Evolutionary conservation across 495 filamentous ascomycete genomes (phyloP).

Genomic region (Tricharina praecox): DNA sequence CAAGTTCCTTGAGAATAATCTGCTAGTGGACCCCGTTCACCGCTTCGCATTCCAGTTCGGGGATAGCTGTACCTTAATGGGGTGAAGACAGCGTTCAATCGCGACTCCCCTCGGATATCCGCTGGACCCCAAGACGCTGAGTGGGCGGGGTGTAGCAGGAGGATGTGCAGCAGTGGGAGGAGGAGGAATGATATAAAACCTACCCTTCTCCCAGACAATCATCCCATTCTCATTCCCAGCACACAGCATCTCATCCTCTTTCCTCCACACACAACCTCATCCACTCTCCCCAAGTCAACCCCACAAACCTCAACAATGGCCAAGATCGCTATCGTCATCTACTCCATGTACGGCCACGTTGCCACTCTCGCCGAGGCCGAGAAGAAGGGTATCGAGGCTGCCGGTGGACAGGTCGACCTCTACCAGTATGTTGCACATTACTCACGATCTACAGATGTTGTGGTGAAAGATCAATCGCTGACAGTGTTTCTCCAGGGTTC

Average conservation of each 20-base stretch:
- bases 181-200: neutral
- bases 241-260: neutral
- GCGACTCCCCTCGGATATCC: no score
- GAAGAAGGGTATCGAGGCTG: conserved; percentile 74
- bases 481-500: conserved; percentile 36
- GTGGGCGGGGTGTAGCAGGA: neutral
- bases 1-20: no score
- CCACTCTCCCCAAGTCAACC: conserved; percentile 5
- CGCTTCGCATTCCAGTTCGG: neutral
- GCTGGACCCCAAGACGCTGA: no score
- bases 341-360: conserved; percentile 95
- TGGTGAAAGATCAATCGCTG: no score
- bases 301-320: conserved; percentile 43
- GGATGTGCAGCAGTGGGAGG: neutral
- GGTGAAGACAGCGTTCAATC: no score
- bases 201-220: no score
- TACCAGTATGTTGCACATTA: conserved; percentile 70
- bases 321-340: conserved; percentile 82
- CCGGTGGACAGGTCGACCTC: conserved; percentile 60
- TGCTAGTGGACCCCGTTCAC: neutral
- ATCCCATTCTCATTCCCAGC: no score
- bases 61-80: no score
- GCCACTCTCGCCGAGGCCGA: conserved; percentile 69
- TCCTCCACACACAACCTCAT: neutral
- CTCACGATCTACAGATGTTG: no score